Evolutionary conservation across 306 rosid species (phyloP).

Genomic region (Prunus dulcis): DNA sequence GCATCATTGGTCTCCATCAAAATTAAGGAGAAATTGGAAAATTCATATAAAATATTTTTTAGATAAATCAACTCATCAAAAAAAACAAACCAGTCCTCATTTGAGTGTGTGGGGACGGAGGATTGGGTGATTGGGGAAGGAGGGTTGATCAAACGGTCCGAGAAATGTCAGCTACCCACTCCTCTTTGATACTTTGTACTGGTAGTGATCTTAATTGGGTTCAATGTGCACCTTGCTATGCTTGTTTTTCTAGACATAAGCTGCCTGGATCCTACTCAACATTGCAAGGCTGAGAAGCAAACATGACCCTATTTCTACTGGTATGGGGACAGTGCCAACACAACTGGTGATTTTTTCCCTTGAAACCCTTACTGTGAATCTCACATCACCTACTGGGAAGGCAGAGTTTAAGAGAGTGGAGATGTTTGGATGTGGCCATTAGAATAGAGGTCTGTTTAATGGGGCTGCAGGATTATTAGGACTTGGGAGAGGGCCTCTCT

Average conservation of each 20-base stretch:
- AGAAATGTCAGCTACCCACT: constrained; percentile 26
- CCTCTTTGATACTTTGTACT: constrained; percentile 79
- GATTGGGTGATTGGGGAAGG: too few species aligned
- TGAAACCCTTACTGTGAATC: constrained; percentile 83
- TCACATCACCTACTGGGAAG: constrained; percentile 45
- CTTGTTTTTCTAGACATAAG: constrained; percentile 76
- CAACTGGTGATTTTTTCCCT: constrained; percentile 81
- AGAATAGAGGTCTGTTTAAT: constrained; percentile 93
- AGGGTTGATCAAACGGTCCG: too few species aligned
- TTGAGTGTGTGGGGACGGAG: too few species aligned
- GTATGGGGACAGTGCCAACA: constrained; percentile 94
- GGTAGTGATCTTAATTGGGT: constrained; percentile 99
- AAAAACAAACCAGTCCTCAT: too few species aligned
- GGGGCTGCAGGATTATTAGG: constrained; percentile 96
- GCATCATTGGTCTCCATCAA: too few species aligned
- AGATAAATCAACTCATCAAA: too few species aligned
- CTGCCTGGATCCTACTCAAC: constrained; percentile 72
- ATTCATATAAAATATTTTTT: too few species aligned
- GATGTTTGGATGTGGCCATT: constrained; percentile 98
- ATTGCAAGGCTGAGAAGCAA: constrained; percentile 69
- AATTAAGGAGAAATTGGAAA: too few species aligned
- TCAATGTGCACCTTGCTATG: constrained; percentile 87
- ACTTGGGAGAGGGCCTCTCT: constrained; percentile 84
- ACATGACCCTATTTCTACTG: constrained; percentile 86
- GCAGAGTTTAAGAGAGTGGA: constrained; percentile 56